phyloP scores from a whole-genome alignment of 2,329 filamentous ascomycete species.

The Helicocarpus griseus region DNA sequence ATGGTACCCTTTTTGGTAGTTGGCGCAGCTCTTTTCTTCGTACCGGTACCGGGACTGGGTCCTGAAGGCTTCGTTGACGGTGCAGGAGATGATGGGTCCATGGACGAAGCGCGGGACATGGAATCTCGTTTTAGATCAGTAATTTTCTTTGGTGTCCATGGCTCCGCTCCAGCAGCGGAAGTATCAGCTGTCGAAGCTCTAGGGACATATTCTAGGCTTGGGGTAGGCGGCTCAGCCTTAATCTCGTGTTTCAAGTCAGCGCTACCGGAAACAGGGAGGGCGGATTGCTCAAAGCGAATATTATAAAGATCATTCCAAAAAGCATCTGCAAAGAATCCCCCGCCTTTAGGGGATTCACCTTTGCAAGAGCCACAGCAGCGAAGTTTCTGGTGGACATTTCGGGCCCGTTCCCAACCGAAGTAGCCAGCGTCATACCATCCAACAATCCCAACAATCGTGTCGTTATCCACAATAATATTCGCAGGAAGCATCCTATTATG shows the following conservation, averaged over 20 bases:
- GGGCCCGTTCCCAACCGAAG: constrained; percentile 27
- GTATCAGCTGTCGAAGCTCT: constrained; percentile 18
- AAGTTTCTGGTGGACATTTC: constrained; percentile 24
- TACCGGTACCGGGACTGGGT: constrained; percentile 5
- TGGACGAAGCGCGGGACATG: constrained; percentile 29
- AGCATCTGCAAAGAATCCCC: constrained; percentile 12
- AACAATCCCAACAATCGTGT: constrained; percentile 27
- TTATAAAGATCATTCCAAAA: constrained; percentile 31
- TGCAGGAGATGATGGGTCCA: constrained; percentile 29
- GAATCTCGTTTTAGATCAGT: constrained; percentile 29
- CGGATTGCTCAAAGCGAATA: constrained; percentile 12
- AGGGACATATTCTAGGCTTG: constrained; percentile 23
- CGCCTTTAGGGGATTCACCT: constrained; percentile 7
- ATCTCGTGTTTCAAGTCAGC: constrained; percentile 19
- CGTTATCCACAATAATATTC: constrained; percentile 30
- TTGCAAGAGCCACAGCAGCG: constrained; percentile 17
- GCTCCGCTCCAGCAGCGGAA: constrained; percentile 17
- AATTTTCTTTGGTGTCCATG: constrained; percentile 31
- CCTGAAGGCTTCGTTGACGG: constrained; percentile 23
- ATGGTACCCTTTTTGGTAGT: constrained; percentile 26
- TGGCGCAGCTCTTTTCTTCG: constrained; percentile 24
- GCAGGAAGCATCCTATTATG: constrained; percentile 30
- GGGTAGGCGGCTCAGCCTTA: constrained; percentile 25
- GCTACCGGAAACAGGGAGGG: constrained; percentile 8
- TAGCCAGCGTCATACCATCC: constrained; percentile 33